Evolutionary conservation across 73 alveolate genomes (phyloP).

Genomic region (Tetrahymena elliotti): DNA sequence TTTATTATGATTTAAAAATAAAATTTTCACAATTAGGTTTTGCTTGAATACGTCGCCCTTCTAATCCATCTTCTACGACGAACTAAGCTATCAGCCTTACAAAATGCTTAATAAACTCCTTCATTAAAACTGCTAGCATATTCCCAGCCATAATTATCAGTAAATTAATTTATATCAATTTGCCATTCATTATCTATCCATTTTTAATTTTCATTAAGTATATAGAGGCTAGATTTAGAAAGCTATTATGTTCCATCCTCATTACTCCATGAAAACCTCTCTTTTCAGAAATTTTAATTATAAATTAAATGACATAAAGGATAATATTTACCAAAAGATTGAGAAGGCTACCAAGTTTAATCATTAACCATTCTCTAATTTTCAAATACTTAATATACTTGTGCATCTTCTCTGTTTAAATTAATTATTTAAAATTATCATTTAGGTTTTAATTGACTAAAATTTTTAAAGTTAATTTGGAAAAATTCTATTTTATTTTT

Average conservation of each 20-base stretch:
- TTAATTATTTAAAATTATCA: no score
- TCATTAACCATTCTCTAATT: not conserved
- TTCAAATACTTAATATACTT: not conserved
- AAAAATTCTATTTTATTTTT: no score
- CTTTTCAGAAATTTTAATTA: not conserved
- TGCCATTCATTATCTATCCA: not conserved
- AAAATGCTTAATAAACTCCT: not conserved
- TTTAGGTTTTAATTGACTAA: not conserved
- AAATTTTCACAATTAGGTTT: not conserved
- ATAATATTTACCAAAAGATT: not conserved
- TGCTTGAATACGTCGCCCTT: not conserved
- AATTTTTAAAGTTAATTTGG: not conserved
- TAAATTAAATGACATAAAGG: not conserved
- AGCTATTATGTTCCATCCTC: not conserved
- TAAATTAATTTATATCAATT: not conserved
- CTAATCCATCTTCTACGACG: not conserved
- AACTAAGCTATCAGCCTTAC: not conserved
- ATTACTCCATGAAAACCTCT: not conserved
- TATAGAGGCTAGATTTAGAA: not conserved
- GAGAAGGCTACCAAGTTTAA: not conserved
- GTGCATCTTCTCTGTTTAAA: not conserved
- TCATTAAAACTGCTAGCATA: not conserved
- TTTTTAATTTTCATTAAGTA: not conserved
- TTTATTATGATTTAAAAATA: not conserved
- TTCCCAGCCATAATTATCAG: not conserved